phyloP scores from a whole-genome alignment of 1,139 yeast genomes.

The Kluyveromyces sp. region DNA sequence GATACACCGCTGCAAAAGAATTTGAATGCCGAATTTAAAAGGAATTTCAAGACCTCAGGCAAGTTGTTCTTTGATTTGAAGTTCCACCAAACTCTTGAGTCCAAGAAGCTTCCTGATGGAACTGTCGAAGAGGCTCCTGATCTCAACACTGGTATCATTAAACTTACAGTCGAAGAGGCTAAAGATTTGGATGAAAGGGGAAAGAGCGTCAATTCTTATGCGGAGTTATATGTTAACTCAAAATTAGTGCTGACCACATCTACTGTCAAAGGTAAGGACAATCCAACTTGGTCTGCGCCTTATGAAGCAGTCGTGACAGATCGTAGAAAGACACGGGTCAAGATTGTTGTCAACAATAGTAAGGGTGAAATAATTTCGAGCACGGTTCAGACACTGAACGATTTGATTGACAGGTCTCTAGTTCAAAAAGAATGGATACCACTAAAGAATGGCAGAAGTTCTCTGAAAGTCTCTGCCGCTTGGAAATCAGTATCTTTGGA shows the following conservation, averaged over 20 bases:
- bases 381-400: constrained; percentile 56
- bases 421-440: constrained; percentile 76
- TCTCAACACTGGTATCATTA: constrained; percentile 83
- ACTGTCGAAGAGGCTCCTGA: constrained; percentile 84
- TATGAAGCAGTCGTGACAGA: constrained; percentile 71
- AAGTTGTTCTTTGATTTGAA: constrained; percentile 60
- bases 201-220: constrained; percentile 57
- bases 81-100: constrained; percentile 74
- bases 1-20: constrained; percentile 48
- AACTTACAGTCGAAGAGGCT: constrained; percentile 35
- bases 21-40: constrained; percentile 50
- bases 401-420: constrained; percentile 68
- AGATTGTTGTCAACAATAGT: constrained; percentile 60
- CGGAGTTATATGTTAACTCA: constrained; percentile 61
- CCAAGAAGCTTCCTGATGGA: constrained; percentile 74
- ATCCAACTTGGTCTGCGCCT: constrained; percentile 60
- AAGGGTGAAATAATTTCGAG: constrained; percentile 56
- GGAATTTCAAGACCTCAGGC: constrained; percentile 82
- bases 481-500: constrained; percentile 86
- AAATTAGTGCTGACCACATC: constrained; percentile 52
- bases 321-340: constrained; percentile 61
- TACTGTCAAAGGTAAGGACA: constrained; percentile 52
- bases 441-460: constrained; percentile 58
- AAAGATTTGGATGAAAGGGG: constrained; percentile 25
- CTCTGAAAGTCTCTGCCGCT: constrained; percentile 55